Conservation (phyloP, 352 stramenopile species). For the Globisporangium takayamanum region DNA sequence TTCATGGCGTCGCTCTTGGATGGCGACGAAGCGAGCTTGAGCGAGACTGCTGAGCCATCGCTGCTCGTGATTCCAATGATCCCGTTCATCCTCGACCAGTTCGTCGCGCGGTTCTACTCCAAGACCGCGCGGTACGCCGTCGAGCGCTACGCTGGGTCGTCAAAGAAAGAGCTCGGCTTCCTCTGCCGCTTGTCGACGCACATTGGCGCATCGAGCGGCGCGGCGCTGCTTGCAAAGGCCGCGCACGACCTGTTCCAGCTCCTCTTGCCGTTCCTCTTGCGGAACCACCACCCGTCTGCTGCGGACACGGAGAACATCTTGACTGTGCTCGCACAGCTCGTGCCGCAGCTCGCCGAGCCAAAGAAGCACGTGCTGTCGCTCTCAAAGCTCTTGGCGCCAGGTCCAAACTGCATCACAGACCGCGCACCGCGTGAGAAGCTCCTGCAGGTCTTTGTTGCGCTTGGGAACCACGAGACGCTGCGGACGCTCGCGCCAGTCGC, state of each 20-base stretch:
- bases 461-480: slow-evolving; percentile 37
- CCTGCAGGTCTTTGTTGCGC: slow-evolving; percentile 60
- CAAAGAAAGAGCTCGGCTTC: slow-evolving; percentile 75
- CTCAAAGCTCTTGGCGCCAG: slow-evolving; percentile 67
- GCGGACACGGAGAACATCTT: slow-evolving; percentile 82
- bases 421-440: slow-evolving; percentile 52
- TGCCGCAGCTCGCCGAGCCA: slow-evolving; percentile 62
- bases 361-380: slow-evolving; percentile 73
- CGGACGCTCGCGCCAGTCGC: slow-evolving; percentile 32
- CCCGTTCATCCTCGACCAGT: slow-evolving; percentile 71
- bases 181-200: slow-evolving; percentile 71
- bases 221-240: slow-evolving; percentile 13
- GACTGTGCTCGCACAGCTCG: slow-evolving; percentile 64
- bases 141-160: slow-evolving; percentile 74
- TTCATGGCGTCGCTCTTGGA: slow-evolving; percentile 80
- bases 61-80: slow-evolving; percentile 63
- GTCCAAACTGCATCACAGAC: slow-evolving; percentile 67
- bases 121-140: slow-evolving; percentile 71
- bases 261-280: slow-evolving; percentile 75
- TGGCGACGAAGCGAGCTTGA: slow-evolving; percentile 38
- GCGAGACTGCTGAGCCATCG: slow-evolving; percentile 17
- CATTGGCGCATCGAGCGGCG: slow-evolving; percentile 24
- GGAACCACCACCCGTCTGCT: slow-evolving; percentile 67
- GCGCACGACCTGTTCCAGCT: slow-evolving; percentile 83
- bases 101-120: slow-evolving; percentile 74